Conservation (phyloP, 768 basidiomycete genomes). For the Leccinum incarnatum region DNA sequence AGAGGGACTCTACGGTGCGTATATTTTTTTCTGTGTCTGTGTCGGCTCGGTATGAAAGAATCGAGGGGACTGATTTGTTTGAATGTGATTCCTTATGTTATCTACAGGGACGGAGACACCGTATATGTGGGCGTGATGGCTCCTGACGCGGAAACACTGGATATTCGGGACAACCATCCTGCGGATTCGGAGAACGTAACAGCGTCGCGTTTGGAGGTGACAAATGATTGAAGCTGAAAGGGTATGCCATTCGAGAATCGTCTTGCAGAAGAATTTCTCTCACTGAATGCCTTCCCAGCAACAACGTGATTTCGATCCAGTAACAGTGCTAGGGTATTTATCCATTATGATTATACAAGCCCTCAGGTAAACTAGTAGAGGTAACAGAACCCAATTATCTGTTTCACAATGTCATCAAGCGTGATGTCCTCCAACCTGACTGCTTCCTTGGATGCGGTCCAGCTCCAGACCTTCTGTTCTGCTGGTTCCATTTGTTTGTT, state of each 20-base stretch:
- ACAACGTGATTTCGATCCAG: too few relatives aligned
- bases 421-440: too few relatives aligned
- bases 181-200: background rate
- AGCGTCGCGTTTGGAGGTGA: background rate
- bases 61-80: background rate
- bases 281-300: too few relatives aligned
- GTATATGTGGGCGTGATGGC: background rate
- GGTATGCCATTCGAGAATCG: background rate
- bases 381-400: too few relatives aligned
- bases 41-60: background rate
- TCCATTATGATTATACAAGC: too few relatives aligned
- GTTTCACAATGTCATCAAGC: too few relatives aligned
- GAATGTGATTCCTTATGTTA: background rate
- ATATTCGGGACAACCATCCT: background rate
- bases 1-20: conserved; percentile 72
- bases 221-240: background rate
- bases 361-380: too few relatives aligned
- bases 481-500: too few relatives aligned
- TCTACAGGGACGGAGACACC: background rate
- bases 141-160: background rate
- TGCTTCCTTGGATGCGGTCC: too few relatives aligned
- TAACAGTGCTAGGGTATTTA: too few relatives aligned
- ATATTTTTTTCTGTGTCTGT: background rate
- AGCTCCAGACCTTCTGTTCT: too few relatives aligned
- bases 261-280: too few relatives aligned